These are phyloP conservation scores for Juncus effusus DNA, from an alignment of 176 grass and related monocot genomes.

Conservation along the genomic window DNA sequence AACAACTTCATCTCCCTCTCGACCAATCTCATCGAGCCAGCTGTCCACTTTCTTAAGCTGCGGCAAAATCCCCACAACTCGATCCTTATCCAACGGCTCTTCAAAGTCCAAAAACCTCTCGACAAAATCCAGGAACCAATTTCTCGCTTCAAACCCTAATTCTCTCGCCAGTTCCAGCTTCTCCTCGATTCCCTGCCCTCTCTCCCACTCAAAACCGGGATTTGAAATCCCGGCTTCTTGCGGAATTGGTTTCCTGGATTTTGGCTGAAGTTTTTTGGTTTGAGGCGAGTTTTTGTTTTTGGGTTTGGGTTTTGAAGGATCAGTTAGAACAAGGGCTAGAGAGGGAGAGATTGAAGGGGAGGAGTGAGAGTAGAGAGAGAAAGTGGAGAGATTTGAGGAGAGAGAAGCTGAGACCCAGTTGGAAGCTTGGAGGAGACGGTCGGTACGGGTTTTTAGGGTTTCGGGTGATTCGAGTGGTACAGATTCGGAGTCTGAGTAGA, in stretches of 20 bases:
- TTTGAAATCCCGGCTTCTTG: background rate
- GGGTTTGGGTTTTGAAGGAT: conserved; percentile 37
- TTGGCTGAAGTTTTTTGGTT: conserved; percentile 38
- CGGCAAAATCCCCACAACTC: conserved; percentile 67
- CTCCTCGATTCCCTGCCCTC: conserved; percentile 53
- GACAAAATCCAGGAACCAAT: conserved; percentile 89
- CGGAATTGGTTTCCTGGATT: conserved; percentile 26
- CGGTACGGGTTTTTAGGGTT: conserved; percentile 33
- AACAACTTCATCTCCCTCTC: conserved; percentile 60
- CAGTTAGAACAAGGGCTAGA: conserved; percentile 44
- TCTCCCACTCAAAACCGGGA: conserved; percentile 46
- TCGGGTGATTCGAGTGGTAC: conserved; percentile 41
- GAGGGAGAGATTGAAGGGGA: conserved; percentile 21
- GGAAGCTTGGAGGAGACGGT: conserved; percentile 50
- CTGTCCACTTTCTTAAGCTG: conserved; percentile 92
- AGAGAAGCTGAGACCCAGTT: conserved; percentile 76
- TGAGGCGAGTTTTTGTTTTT: conserved; percentile 40
- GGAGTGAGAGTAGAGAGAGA: conserved; percentile 58
- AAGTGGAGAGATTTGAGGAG: conserved; percentile 69
- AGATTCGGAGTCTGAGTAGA: background rate
- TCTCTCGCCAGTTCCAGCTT: conserved; percentile 55
- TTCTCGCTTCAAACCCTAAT: conserved; percentile 53
- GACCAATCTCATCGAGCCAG: conserved; percentile 73
- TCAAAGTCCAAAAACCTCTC: conserved; percentile 78
- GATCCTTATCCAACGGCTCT: conserved; percentile 58